Evolutionary conservation across 805 yeast species (phyloP).

Genomic region (Dipodascopsis uninucleata): DNA sequence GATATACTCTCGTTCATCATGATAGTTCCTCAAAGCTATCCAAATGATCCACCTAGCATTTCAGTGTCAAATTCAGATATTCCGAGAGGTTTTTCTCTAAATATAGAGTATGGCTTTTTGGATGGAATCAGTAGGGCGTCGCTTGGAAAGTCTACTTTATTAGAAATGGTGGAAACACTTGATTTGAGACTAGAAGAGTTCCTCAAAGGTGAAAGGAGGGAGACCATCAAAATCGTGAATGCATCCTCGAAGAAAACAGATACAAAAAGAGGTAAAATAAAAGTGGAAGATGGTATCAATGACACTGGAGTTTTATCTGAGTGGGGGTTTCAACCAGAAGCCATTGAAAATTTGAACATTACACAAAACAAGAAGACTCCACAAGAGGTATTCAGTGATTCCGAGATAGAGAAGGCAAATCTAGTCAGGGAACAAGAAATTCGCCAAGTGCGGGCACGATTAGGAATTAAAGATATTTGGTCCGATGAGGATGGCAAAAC

Average conservation of each 20-base stretch:
- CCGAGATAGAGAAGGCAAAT: slow-evolving; percentile 6
- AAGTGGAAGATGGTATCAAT: slow-evolving; percentile 2
- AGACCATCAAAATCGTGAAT: slow-evolving; percentile 59
- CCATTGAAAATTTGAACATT: background rate
- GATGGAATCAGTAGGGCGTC: slow-evolving; percentile 29
- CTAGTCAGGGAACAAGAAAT: slow-evolving; percentile 22
- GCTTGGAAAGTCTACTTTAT: slow-evolving; percentile 47
- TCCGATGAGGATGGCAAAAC: slow-evolving; percentile 9
- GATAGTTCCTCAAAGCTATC: slow-evolving; percentile 54
- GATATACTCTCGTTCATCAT: slow-evolving; percentile 51
- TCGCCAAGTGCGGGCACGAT: slow-evolving; percentile 17
- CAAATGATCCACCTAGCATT: slow-evolving; percentile 49
- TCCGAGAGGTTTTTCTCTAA: slow-evolving; percentile 63
- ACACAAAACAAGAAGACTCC: background rate
- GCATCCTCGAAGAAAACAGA: slow-evolving; percentile 1
- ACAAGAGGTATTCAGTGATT: background rate
- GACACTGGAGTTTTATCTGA: no score
- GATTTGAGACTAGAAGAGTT: slow-evolving; percentile 58
- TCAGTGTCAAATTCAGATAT: slow-evolving; percentile 62
- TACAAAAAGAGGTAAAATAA: background rate
- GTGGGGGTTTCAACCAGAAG: slow-evolving; percentile 19
- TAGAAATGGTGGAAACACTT: slow-evolving; percentile 52
- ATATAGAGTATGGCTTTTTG: slow-evolving; percentile 62
- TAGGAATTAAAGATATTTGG: slow-evolving; percentile 6
- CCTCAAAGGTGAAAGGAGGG: slow-evolving; percentile 55